These are phyloP conservation scores for Plasmodium sp. DNA, from an alignment of 169 alveolate genomes.

Conservation along the genomic window DNA sequence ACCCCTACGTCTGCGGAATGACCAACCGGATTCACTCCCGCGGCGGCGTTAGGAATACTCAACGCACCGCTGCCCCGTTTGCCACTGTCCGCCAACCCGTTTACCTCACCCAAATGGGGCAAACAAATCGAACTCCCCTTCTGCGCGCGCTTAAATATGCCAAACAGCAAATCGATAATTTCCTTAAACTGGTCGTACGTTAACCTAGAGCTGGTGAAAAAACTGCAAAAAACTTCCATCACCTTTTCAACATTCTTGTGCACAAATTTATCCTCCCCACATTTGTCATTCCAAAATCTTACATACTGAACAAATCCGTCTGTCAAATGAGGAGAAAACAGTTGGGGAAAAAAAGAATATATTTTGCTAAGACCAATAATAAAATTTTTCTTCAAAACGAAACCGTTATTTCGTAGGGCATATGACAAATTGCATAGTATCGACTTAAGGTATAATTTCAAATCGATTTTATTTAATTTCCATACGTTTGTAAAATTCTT, in stretches of 20 bases:
- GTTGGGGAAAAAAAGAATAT: constrained; percentile 46
- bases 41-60: neutral
- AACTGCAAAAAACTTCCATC: constrained; percentile 6
- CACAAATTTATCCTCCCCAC: neutral
- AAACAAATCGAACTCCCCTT: neutral
- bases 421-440: constrained; percentile 37
- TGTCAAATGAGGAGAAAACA: constrained; percentile 24
- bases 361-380: constrained; percentile 63
- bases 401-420: constrained; percentile 41
- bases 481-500: neutral
- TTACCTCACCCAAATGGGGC: neutral
- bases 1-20: neutral
- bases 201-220: constrained; percentile 8
- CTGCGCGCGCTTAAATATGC: neutral
- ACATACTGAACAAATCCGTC: constrained; percentile 46
- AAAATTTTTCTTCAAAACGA: constrained; percentile 17
- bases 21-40: neutral
- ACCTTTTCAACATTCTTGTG: constrained; percentile 27
- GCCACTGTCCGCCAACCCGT: neutral
- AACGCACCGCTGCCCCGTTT: neutral
- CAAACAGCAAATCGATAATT: constrained; percentile 17
- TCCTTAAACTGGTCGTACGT: constrained; percentile 30
- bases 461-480: constrained; percentile 50
- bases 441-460: constrained; percentile 29
- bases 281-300: neutral